phyloP scores from a whole-genome alignment of 2,329 filamentous ascomycete genomes.

The Waltergamsia citrina region DNA sequence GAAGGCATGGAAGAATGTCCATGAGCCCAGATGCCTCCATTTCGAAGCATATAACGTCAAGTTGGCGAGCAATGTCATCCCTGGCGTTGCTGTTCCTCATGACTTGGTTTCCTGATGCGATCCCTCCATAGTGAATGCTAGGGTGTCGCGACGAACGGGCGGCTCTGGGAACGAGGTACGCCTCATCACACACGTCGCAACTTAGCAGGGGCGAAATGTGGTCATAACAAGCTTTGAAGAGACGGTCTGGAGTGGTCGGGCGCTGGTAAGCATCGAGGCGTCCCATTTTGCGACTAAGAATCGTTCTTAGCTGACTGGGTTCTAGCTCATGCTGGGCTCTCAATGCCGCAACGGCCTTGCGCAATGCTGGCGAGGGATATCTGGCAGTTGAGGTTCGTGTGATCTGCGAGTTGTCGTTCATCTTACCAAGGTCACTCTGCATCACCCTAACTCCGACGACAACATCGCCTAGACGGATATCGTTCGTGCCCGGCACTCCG shows the following conservation, averaged over 20 bases:
- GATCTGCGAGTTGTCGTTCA: not conserved
- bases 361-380: not conserved
- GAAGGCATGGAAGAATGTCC: slow-evolving; percentile 16
- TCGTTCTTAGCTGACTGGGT: not conserved
- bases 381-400: slow-evolving; percentile 1
- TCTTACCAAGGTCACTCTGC: slow-evolving; percentile 12
- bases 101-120: slow-evolving; percentile 20
- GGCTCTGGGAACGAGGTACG: not conserved
- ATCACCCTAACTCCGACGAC: slow-evolving; percentile 11
- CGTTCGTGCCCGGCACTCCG: slow-evolving; percentile 10
- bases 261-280: too few species aligned
- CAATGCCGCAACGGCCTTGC: slow-evolving; percentile 5
- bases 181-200: slow-evolving; percentile 5
- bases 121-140: slow-evolving; percentile 9
- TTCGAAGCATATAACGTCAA: slow-evolving; percentile 11
- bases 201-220: not conserved
- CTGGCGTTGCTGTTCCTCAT: slow-evolving; percentile 18
- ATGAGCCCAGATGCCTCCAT: slow-evolving; percentile 18
- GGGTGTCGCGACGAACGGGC: not conserved
- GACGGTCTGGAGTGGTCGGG: slow-evolving; percentile 6
- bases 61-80: slow-evolving; percentile 13
- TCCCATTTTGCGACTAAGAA: too few species aligned
- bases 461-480: slow-evolving; percentile 12
- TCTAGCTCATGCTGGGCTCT: slow-evolving; percentile 1
- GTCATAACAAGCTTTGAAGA: slow-evolving; percentile 1